Base-by-base conservation (phyloP, 2,329 filamentous ascomycete genomes). In the Dactylellina leptospora region DNA sequence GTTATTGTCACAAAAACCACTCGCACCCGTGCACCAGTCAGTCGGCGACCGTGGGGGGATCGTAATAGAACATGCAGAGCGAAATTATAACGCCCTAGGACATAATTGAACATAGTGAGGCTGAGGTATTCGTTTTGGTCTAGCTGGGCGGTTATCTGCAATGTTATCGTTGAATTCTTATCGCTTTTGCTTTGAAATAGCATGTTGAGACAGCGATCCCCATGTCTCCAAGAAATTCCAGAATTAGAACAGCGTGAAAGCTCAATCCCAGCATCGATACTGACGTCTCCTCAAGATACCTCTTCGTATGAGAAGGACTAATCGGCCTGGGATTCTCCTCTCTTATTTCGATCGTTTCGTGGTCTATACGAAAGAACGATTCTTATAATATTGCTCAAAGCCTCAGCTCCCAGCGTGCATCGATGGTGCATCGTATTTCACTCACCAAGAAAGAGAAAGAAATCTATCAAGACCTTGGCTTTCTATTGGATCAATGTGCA, bases 381-480 rank as follows among this genome's bases (percentile, higher is more conserved):
- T n/a, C 28, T 33, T 33, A 33, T 25, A n/a, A 38, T 38, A 13
- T 27, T 56, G 53, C n/a, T 4, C 5, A 53, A 33, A 18, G 16
- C 20, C 44, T 50, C n/a, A 50, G 47, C 47, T 27, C 5, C 10
- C 4, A 18, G 11, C n/a, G 18, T 18, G 18, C 20, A 6, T 18
- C 40, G 11, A 22, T 10, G 11, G 25, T 20, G 54, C 33, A 58
- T n/a, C 47, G 13, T 27, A 36, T 18, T 36, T 44, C 5, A 11
- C 4, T 25, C 30, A 61, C 36, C 47, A 62, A 53, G 58, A 33
- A 16, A 13, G 11, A 44, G 18, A 10, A 36, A n/a, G 22, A n/a
- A 18, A 45, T 22, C 22, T 9, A 13, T 63, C 60, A 63, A 63
- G 60, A 40, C 60, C 59, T 63, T 68, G 53, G 61, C 51, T 22